Conservation (phyloP, 305 asterid species). For the Rubia peregrina region DNA sequence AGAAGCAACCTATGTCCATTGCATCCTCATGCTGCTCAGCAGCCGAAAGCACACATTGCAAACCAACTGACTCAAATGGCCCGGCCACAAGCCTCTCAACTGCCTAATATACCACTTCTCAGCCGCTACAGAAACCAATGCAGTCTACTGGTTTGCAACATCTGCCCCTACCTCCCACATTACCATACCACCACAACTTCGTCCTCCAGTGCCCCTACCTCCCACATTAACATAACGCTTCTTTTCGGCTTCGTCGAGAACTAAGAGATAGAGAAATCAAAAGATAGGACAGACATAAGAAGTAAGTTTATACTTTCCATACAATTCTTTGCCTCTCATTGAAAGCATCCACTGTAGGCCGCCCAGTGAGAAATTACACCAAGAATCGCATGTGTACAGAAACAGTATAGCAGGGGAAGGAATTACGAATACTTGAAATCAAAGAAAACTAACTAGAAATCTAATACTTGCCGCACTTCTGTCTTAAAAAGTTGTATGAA, state of each 20-base stretch:
- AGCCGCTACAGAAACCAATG: constrained; percentile 65
- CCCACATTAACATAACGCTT: constrained; percentile 52
- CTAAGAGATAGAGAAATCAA: constrained; percentile 37
- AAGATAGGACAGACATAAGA: constrained; percentile 9
- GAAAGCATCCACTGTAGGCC: not conserved
- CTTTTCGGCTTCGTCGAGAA: constrained; percentile 51
- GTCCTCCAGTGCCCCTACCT: constrained; percentile 56
- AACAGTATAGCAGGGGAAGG: not conserved
- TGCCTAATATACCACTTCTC: constrained; percentile 49
- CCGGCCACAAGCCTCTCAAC: constrained; percentile 50
- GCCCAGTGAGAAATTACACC: not conserved
- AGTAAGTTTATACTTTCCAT: not conserved
- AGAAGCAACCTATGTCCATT: constrained; percentile 37
- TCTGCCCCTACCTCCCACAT: constrained; percentile 56
- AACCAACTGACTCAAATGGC: constrained; percentile 46
- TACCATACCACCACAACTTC: constrained; percentile 64
- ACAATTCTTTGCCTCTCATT: not conserved
- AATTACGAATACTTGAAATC: too few species aligned
- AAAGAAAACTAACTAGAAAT: too few species aligned
- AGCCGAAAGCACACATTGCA: constrained; percentile 46
- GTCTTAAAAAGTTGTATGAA: too few species aligned
- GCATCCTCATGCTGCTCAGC: constrained; percentile 48
- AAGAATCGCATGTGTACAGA: not conserved
- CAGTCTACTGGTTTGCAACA: constrained; percentile 54
- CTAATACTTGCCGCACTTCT: too few species aligned